Evolutionary conservation across 257 asterid genomes (phyloP), one percentile per base, ranked within the genome.

Genomic region (Gentiana dahurica): DNA sequence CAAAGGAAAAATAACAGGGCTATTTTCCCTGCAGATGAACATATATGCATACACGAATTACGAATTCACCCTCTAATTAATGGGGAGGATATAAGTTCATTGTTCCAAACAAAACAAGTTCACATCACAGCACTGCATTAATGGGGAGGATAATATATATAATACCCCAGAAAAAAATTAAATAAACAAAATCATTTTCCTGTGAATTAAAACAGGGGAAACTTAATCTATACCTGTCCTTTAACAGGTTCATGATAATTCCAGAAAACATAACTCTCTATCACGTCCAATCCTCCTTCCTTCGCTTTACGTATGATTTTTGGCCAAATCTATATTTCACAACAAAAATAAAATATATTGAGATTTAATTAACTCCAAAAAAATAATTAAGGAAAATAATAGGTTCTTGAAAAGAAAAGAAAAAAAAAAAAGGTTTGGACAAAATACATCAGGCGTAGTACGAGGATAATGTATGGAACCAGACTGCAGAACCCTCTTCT

Each of bases 251-350:
- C 95, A 12, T 86, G 95, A 64, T 77, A 77, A 69, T 86, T 86
- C 95, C 94, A 86, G 72, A 86, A 86, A 65, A 86, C 90, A 53
- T 83, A 83, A 51, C 80, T 83, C 81, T 86, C 95, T 34, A 86
- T 83, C 80, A 86, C 90, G 53, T 86, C 90, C 73, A 86, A 43
- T 67, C 95, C 95, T 63, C 95, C 95, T 72, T 83, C 95, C 71
- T 81, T 83, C 1, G 94, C 87, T 71, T 83, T 83, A 48, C 67
- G 60, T 58, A 77, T 67, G 53, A 83, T 75, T 56, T 76, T 71
- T 4, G 95, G 88, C 95, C 95, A 86, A 59, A 75, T 69, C 95
- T 86, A 62, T 58, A 74, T 11, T 57, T 45, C 57, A 56, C 36
- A 58, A 50, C n/a, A 32, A 12, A 44, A 10, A 49, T 13, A 13